These are phyloP conservation scores for Ustilago crameri DNA, from an alignment of 1,284 basidiomycete genomes.

Conservation along the genomic window DNA sequence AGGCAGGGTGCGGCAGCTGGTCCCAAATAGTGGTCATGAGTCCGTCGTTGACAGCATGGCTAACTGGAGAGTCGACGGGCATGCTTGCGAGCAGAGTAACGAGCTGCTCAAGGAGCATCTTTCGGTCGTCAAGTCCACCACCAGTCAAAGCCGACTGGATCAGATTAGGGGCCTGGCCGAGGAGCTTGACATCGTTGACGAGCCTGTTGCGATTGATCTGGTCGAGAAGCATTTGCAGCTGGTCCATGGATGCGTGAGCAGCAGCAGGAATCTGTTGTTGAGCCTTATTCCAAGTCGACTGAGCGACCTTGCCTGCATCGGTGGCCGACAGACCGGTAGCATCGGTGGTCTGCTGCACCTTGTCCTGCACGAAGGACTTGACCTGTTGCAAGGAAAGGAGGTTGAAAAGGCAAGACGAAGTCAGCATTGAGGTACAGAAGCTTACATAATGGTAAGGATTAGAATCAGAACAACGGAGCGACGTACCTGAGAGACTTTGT, in stretches of 20 bases:
- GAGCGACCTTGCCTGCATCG: slow-evolving; percentile 20
- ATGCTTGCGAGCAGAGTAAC: slow-evolving; percentile 50
- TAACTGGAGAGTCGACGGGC: slow-evolving; percentile 42
- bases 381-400: too few relatives aligned
- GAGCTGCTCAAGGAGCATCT: slow-evolving; percentile 56
- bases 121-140: slow-evolving; percentile 53
- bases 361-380: slow-evolving; percentile 32
- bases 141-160: slow-evolving; percentile 23
- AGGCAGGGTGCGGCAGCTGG: slow-evolving; percentile 79
- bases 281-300: slow-evolving; percentile 19
- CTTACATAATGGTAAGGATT: too few relatives aligned
- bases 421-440: not conserved
- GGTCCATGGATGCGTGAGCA: slow-evolving; percentile 11
- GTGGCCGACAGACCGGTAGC: slow-evolving; percentile 30
- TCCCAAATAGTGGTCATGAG: slow-evolving; percentile 53
- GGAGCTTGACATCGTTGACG: slow-evolving; percentile 40
- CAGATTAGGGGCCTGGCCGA: slow-evolving; percentile 34
- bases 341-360: slow-evolving; percentile 31
- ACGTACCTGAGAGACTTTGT: slow-evolving; percentile 32
- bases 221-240: slow-evolving; percentile 24
- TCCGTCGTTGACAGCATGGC: slow-evolving; percentile 30
- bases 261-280: slow-evolving; percentile 14
- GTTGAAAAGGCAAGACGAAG: not conserved
- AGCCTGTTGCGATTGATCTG: slow-evolving; percentile 33
- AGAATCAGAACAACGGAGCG: not conserved